phyloP scores from a whole-genome alignment of 1,284 basidiomycete genomes.

The Porogramme epimiltina region DNA sequence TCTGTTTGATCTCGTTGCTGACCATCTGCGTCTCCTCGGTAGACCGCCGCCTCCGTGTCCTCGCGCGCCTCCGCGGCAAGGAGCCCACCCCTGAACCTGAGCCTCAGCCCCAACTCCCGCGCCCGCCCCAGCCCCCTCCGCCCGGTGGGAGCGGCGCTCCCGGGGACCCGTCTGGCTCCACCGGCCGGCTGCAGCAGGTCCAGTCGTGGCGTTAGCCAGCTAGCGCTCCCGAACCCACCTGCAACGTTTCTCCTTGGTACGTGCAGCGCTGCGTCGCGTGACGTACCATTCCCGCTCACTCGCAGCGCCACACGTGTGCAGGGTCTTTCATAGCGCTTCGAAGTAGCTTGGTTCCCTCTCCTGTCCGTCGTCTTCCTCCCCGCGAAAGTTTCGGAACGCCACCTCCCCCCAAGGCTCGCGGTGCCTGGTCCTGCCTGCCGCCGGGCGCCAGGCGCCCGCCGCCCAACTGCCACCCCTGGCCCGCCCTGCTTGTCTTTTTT shows the following conservation, averaged over 20 bases:
- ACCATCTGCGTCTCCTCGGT: not conserved
- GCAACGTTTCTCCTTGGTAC: no score
- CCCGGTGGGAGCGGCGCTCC: conserved; percentile 14
- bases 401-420: no score
- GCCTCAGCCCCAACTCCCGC: conserved; percentile 1
- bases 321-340: no score
- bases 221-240: no score
- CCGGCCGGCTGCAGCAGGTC: conserved; percentile 28
- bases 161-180: conserved; percentile 11
- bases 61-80: conserved; percentile 40
- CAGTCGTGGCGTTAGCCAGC: conserved; percentile 26
- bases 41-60: conserved; percentile 38
- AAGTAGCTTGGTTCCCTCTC: no score
- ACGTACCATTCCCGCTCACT: not conserved
- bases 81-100: conserved; percentile 30
- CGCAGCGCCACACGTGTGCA: no score
- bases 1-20: not conserved
- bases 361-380: no score
- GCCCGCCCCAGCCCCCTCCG: conserved; percentile 7
- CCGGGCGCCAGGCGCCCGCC: no score
- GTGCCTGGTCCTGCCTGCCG: no score
- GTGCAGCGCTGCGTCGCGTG: not conserved
- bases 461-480: no score
- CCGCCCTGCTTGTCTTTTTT: not conserved
- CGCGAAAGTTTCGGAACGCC: no score